phyloP scores from a whole-genome alignment of 164 flowering plant genomes.

The Akebia trifoliata region DNA sequence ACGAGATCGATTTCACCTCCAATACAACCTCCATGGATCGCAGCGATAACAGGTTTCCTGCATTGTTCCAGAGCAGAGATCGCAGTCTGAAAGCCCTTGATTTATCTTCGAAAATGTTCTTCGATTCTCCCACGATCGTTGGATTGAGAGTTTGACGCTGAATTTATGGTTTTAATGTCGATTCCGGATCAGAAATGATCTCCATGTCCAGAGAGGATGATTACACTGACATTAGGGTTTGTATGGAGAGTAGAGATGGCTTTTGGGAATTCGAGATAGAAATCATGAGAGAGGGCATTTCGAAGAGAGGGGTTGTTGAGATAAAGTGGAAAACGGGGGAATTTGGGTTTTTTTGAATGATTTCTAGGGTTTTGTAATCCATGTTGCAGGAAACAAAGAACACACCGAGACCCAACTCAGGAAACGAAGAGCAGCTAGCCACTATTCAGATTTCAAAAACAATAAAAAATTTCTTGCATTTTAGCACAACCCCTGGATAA shows the following conservation, averaged over 20 bases:
- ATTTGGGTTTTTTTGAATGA: slow-evolving; percentile 19
- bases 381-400: too few relatives aligned
- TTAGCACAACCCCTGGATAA: too few relatives aligned
- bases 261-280: slow-evolving; percentile 71
- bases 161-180: slow-evolving; percentile 43
- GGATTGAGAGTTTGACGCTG: slow-evolving; percentile 3
- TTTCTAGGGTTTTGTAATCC: too few relatives aligned
- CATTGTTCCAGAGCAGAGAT: slow-evolving; percentile 69
- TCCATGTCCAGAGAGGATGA: slow-evolving; percentile 59
- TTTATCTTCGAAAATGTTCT: slow-evolving; percentile 53
- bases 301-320: slow-evolving; percentile 54
- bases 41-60: slow-evolving; percentile 77
- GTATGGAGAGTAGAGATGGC: slow-evolving; percentile 65
- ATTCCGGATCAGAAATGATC: slow-evolving; percentile 83
- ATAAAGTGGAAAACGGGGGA: slow-evolving; percentile 38
- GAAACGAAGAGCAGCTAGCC: too few relatives aligned
- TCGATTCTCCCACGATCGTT: slow-evolving; percentile 50
- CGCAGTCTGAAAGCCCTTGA: slow-evolving; percentile 59
- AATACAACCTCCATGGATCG: slow-evolving; percentile 71
- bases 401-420: too few relatives aligned
- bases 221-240: slow-evolving; percentile 53
- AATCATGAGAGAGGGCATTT: slow-evolving; percentile 72
- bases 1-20: slow-evolving; percentile 81
- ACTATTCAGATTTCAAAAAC: too few relatives aligned
- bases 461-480: too few relatives aligned